Conservation (phyloP, 805 yeast species). For the Yarrowia sp. region DNA sequence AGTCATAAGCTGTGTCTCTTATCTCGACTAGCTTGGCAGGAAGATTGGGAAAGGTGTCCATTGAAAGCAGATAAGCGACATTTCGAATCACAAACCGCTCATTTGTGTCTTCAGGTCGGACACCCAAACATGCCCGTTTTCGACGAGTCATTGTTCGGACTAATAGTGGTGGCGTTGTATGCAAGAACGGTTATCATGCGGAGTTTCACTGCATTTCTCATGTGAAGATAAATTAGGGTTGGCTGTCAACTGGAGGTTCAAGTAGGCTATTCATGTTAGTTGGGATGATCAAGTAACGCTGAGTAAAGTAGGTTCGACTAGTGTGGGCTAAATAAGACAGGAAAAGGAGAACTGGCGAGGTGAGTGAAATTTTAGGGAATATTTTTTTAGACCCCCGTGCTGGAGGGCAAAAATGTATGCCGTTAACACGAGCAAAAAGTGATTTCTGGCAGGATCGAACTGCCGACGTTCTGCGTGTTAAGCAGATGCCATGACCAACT, state of each 20-base stretch:
- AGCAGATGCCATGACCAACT: conserved; percentile 99
- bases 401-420: no score
- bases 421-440: neutral
- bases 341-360: no score
- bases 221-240: neutral
- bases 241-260: no score
- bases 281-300: no score
- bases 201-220: conserved; percentile 10
- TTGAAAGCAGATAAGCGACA: conserved; percentile 12
- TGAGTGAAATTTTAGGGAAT: no score
- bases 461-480: conserved; percentile 99
- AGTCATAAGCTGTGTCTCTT: conserved; percentile 14
- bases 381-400: no score
- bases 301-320: no score
- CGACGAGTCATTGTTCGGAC: neutral
- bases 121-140: conserved; percentile 3
- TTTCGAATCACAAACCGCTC: conserved; percentile 6
- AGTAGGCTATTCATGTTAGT: no score
- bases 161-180: neutral
- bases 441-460: conserved; percentile 89
- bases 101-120: conserved; percentile 16
- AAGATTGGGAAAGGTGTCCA: neutral
- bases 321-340: no score
- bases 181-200: conserved; percentile 5
- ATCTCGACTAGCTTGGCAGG: neutral